Evolutionary conservation across 2,329 filamentous ascomycete species (phyloP), one percentile per base, ranked within the genome.

Genomic region (Penicillium sumatraense): DNA sequence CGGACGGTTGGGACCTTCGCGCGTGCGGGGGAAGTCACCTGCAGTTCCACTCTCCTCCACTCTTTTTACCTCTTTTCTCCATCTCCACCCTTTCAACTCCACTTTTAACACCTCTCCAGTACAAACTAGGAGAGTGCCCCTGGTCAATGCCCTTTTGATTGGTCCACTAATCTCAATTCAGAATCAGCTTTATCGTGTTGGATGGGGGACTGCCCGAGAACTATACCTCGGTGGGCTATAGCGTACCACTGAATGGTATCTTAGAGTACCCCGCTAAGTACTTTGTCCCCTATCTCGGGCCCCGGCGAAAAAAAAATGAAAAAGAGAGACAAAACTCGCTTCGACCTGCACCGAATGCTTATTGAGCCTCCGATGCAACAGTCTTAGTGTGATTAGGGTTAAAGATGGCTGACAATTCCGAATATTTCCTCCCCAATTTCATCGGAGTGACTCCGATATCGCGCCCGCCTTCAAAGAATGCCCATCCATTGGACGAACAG

Each of bases 401-500:
- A 14, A 14, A 31, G 20, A 42, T 14, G 9, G n/a, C 4, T 14
- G 14, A 24, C 38, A 11, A 42, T n/a, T n/a, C n/a, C n/a, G n/a
- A n/a, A n/a, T 26, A 42, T 42, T 5, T 20, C 38, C 21, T 23
- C 8, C 46, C 23, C 27, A 23, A 29, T 7, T 53, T 24, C 27
- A 20, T 23, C 24, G 49, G 26, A 41, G 41, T 47, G 33, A 46
- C 16, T 36, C 35, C 27, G 49, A 35, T 11, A 36, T 44, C 23
- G 49, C 49, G 23, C 56, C 54, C 42, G 36, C 10, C 29, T 42
- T 7, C 21, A 11, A 2, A 31, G 29, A 36, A 35, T 40, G 49
- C 47, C 23, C 45, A 29, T 18, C 35, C 11, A 57, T 49, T 59
- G 57, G 53, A 41, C 18, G 45, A n/a, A n/a, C 31, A 20, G 47